phyloP scores from a whole-genome alignment of 2,329 filamentous ascomycete species.

The Ophiosphaerella narmari region DNA sequence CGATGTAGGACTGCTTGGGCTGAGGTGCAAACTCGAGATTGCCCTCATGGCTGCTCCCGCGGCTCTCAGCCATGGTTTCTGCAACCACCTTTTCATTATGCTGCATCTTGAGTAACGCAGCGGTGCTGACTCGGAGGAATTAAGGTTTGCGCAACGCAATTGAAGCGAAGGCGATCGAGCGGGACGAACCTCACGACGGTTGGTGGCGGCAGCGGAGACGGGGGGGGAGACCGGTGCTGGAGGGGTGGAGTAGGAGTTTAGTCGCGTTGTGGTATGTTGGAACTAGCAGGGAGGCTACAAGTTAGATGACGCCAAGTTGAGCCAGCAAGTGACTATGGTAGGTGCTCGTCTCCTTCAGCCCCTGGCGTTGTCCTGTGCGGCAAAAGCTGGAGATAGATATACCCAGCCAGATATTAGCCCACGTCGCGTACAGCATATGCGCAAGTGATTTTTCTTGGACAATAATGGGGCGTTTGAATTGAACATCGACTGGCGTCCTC shows the following conservation, averaged over 20 bases:
- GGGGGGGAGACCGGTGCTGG: not conserved
- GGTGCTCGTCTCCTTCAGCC: too few relatives aligned
- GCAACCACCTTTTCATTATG: slow-evolving; percentile 21
- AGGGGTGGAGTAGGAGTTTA: not conserved
- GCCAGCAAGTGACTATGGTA: too few relatives aligned
- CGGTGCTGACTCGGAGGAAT: not conserved
- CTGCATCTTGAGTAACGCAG: slow-evolving; percentile 2
- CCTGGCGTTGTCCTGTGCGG: too few relatives aligned
- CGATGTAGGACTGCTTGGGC: slow-evolving; percentile 53
- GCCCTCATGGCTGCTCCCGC: slow-evolving; percentile 15
- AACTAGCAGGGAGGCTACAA: too few relatives aligned
- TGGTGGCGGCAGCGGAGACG: not conserved
- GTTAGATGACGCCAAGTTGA: too few relatives aligned
- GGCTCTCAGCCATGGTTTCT: slow-evolving; percentile 16
- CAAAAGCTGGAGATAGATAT: too few relatives aligned
- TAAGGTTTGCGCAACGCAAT: not conserved
- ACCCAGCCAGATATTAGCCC: too few relatives aligned
- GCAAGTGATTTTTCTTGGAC: not conserved
- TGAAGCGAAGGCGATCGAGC: not conserved
- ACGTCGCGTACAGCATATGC: too few relatives aligned
- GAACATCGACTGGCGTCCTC: slow-evolving; percentile 4
- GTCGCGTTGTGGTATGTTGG: not conserved
- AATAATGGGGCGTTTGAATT: slow-evolving; percentile 2
- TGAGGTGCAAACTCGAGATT: slow-evolving; percentile 1
- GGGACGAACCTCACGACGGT: slow-evolving; percentile 4